These are phyloP conservation scores for Diaporthe ampelina DNA, from an alignment of 2,329 filamentous ascomycete genomes.

Conservation along the genomic window DNA sequence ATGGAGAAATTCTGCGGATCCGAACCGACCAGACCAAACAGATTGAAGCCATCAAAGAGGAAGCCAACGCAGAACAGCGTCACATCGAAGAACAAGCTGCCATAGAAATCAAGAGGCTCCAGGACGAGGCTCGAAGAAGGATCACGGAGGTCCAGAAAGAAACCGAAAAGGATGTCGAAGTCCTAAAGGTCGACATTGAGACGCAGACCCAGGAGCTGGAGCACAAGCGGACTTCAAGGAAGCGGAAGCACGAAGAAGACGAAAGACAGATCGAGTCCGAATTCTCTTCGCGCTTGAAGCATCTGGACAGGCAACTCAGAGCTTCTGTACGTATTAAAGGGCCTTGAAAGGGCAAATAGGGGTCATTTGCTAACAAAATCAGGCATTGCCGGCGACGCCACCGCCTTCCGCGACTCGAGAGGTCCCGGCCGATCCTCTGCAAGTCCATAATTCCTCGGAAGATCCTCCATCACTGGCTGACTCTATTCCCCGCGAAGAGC, in stretches of 20 bases:
- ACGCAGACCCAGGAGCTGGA: background rate
- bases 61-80: background rate
- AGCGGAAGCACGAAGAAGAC: constrained; percentile 17
- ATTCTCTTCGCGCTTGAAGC: background rate
- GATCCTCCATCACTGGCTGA: background rate
- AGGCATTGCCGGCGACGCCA: background rate
- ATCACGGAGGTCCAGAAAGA: background rate
- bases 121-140: background rate
- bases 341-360: background rate
- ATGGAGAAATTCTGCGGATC: background rate
- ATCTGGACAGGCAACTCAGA: background rate
- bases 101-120: background rate
- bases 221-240: background rate
- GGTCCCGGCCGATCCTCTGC: background rate
- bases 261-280: background rate
- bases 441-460: background rate
- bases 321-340: background rate
- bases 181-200: background rate
- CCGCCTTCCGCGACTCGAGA: background rate
- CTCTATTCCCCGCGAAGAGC: background rate
- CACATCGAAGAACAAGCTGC: background rate
- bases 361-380: background rate
- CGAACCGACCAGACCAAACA: background rate
- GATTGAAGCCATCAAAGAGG: background rate
- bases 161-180: background rate